phyloP scores from a whole-genome alignment of 306 rosid species.

The Astragalus glycyphyllos region DNA sequence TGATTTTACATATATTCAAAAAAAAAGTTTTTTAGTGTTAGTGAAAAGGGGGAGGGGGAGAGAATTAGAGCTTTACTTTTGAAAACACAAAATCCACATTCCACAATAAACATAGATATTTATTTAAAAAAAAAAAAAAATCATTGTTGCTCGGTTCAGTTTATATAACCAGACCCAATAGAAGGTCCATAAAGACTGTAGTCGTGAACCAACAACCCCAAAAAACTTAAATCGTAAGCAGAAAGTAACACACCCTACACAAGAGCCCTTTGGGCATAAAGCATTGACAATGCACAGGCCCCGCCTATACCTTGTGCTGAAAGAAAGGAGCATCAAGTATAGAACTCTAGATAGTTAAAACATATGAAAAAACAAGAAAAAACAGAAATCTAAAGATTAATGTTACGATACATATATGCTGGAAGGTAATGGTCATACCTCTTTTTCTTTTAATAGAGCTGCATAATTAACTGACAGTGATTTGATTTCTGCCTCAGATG shows the following conservation, averaged over 20 bases:
- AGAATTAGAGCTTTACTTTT: conserved; percentile 7
- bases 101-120: conserved; percentile 25
- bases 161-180: conserved; percentile 25
- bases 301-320: background rate
- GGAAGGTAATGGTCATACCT: conserved; percentile 53
- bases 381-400: background rate
- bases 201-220: background rate
- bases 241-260: background rate
- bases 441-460: conserved; percentile 86
- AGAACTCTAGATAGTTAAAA: background rate
- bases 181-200: conserved; percentile 14
- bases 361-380: conserved; percentile 31
- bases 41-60: background rate
- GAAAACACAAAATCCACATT: conserved; percentile 38
- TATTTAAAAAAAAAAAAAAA: conserved; percentile 22
- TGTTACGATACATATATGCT: background rate
- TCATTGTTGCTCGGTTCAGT: conserved; percentile 16
- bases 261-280: conserved; percentile 12
- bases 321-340: background rate
- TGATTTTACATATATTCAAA: conserved; percentile 26
- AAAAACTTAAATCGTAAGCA: conserved; percentile 1
- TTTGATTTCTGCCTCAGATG: conserved; percentile 91
- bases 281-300: background rate
- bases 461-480: conserved; percentile 88
- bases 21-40: conserved; percentile 5